phyloP scores from a whole-genome alignment of 768 basidiomycete species.

The Mycena maculata region DNA sequence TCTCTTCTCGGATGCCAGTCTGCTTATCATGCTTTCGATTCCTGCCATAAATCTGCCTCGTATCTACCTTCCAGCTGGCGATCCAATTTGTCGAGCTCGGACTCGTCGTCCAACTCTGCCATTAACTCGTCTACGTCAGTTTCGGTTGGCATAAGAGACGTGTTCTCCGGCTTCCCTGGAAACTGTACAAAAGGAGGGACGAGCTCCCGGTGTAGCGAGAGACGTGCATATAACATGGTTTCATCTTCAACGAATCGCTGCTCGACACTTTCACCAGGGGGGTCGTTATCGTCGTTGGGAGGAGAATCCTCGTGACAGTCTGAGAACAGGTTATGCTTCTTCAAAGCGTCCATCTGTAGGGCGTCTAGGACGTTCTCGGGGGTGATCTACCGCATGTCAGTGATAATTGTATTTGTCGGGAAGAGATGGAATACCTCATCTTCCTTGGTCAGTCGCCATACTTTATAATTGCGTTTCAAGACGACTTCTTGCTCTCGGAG shows the following conservation, averaged over 20 bases:
- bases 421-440: slow-evolving; percentile 49
- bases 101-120: slow-evolving; percentile 58
- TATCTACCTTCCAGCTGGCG: slow-evolving; percentile 42
- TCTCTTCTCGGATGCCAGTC: not conserved
- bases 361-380: slow-evolving; percentile 35
- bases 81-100: slow-evolving; percentile 53
- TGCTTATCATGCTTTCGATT: not conserved
- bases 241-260: slow-evolving; percentile 18
- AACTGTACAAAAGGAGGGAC: slow-evolving; percentile 39
- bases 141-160: slow-evolving; percentile 37
- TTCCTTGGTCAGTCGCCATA: slow-evolving; percentile 62
- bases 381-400: slow-evolving; percentile 11
- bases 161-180: slow-evolving; percentile 20
- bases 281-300: slow-evolving; percentile 5
- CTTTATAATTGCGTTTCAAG: slow-evolving; percentile 69
- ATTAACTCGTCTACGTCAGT: slow-evolving; percentile 51
- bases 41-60: slow-evolving; percentile 58
- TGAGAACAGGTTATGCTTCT: not conserved
- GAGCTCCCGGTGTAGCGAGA: slow-evolving; percentile 40
- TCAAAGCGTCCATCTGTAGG: slow-evolving; percentile 19
- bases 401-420: not conserved
- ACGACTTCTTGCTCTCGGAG: slow-evolving; percentile 68
- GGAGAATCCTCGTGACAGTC: not conserved
- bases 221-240: slow-evolving; percentile 28
- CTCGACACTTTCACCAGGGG: slow-evolving; percentile 22